Conservation (phyloP, 2,329 filamentous ascomycete genomes). For the Dothideomycetes sp. region DNA sequence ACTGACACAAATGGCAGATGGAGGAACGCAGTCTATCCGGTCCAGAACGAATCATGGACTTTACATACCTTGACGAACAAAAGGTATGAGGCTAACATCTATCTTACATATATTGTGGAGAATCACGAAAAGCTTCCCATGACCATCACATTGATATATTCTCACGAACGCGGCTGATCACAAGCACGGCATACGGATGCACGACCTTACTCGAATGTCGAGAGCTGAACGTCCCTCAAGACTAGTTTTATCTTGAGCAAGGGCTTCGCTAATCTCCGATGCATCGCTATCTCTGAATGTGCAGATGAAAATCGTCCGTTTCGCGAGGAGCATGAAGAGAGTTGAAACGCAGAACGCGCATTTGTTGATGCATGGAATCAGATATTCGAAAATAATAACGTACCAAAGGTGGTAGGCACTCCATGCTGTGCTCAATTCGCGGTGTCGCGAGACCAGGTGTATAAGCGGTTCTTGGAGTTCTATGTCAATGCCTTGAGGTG, state of each 20-base stretch:
- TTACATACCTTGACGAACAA: slow-evolving; percentile 23
- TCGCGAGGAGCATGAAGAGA: slow-evolving; percentile 14
- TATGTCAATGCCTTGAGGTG: slow-evolving; percentile 30
- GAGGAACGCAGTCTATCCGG: too few relatives aligned
- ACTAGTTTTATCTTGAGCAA: slow-evolving; percentile 36
- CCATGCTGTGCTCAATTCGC: slow-evolving; percentile 47
- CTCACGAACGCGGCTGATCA: slow-evolving; percentile 16
- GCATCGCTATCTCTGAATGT: slow-evolving; percentile 41
- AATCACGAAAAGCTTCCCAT: slow-evolving; percentile 27
- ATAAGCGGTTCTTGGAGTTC: slow-evolving; percentile 34
- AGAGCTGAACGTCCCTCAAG: slow-evolving; percentile 24
- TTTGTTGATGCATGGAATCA: slow-evolving; percentile 38
- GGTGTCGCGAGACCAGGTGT: slow-evolving; percentile 36
- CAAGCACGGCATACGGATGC: slow-evolving; percentile 11
- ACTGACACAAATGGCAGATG: too few relatives aligned
- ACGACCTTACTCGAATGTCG: slow-evolving; percentile 11
- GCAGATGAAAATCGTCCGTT: slow-evolving; percentile 39
- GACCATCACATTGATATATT: slow-evolving; percentile 19
- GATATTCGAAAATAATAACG: slow-evolving; percentile 31
- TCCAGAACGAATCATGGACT: slow-evolving; percentile 17
- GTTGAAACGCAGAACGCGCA: slow-evolving; percentile 35
- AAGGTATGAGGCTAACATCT: slow-evolving; percentile 36
- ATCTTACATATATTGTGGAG: slow-evolving; percentile 37
- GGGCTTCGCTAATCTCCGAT: slow-evolving; percentile 45
- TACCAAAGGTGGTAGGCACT: slow-evolving; percentile 36